phyloP scores from a whole-genome alignment of 108 stramenopile species.

The Poteriospumella lacustris region DNA sequence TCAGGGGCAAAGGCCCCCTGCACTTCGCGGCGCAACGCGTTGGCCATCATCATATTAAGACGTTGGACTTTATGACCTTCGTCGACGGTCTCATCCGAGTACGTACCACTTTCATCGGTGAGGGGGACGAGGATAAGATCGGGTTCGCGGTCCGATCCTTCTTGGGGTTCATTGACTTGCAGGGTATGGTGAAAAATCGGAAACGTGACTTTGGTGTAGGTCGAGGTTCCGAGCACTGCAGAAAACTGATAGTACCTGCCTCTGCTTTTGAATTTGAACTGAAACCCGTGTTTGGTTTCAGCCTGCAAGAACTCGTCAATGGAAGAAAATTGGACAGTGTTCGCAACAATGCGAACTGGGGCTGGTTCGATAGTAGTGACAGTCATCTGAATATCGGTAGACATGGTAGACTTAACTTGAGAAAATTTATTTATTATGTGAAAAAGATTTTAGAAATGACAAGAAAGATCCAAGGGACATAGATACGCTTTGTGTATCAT shows the following conservation, averaged over 20 bases:
- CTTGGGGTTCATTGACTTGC: constrained; percentile 6
- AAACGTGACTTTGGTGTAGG: constrained; percentile 7
- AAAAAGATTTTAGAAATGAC: constrained; percentile 9
- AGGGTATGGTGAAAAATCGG: constrained; percentile 7
- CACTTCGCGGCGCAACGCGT: constrained; percentile 5
- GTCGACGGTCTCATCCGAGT: constrained; percentile 6
- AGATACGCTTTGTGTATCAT: constrained; percentile 8
- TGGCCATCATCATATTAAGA: constrained; percentile 8
- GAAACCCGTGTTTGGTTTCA: constrained; percentile 7
- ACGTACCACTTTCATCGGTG: constrained; percentile 6
- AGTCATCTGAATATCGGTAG: constrained; percentile 7
- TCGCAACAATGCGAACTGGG: constrained; percentile 6
- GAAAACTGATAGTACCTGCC: constrained; percentile 7
- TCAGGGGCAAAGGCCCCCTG: constrained; percentile 5
- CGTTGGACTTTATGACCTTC: constrained; percentile 7
- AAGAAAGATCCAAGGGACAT: constrained; percentile 7
- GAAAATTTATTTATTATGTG: constrained; percentile 9
- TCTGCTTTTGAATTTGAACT: constrained; percentile 8
- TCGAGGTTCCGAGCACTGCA: constrained; percentile 6
- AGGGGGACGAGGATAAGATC: constrained; percentile 6
- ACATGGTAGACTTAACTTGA: constrained; percentile 8
- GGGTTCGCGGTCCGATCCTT: constrained; percentile 5
- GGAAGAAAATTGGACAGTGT: constrained; percentile 7
- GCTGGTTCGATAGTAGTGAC: constrained; percentile 6
- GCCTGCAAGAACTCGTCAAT: constrained; percentile 6